Evolutionary conservation across 2,329 filamentous ascomycete genomes (phyloP), one percentile per base, ranked within the genome.

Genomic region (Botrytis squamosa): DNA sequence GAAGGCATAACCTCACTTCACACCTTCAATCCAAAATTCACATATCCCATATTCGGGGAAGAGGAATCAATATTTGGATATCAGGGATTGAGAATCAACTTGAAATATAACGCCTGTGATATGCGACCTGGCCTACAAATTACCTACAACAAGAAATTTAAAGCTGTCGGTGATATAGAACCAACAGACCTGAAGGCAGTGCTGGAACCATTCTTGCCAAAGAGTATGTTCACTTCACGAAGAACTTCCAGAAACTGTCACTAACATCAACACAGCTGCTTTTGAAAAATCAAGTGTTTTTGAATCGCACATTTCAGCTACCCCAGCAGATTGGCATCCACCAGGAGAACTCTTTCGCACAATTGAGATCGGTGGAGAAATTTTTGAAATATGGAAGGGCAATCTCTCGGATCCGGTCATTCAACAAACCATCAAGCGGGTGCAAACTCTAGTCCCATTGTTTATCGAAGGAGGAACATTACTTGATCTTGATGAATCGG

Each of bases 381-480:
- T 86, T 38, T 97, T 92, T 81, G 94, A 98, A 82, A 88, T 98
- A 72, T 98, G 95, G 93, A 90, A 89, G 77, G 92, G 93, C 14
- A 92, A 85, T 70, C 85, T 99, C 70, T 86, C 88, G 3, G 91
- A 98, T 80, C 84, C 88, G 0, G 86, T 86, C 25, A 89, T 97
- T 60, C 88, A 89, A 79, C 87, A 91, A 79, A 85, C 98, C 57
- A 86, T 97, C 79, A 89, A 89, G 75, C 93, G 95, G 70, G 88
- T 97, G 76, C 94, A 97, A 83, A 89, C 98, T 72, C 85, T 97
- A 52, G 89, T 95, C 8, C 90, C 93, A 25, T 86, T 98, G 74
- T 97, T 94, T 82, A 98, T 99, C 75, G 97, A 99, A 82, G 96
- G 93, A 42, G 96, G 95, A n/a, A 92, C 90, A 7, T 89, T 89